A percentile compares a stretch with the other conserved stretches of the same genome.
Evolutionary conservation across 345 rosid genomes (phyloP).

Genomic region (Crucihimalaya himalaica): DNA sequence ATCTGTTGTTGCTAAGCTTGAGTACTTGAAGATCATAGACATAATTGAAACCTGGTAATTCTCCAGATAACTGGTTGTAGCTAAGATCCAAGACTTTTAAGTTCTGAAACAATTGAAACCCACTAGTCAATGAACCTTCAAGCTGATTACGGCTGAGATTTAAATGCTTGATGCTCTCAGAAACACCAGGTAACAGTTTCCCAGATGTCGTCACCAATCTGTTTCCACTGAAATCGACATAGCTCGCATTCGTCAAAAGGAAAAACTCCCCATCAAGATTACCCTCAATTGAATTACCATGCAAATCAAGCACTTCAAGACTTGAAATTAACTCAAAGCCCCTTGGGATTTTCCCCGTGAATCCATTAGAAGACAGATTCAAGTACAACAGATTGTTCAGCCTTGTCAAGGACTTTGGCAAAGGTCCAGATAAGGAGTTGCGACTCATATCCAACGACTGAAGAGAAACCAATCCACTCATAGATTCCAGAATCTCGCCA

Average conservation of each 20-base stretch:
- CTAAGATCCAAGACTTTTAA: slow-evolving; percentile 87
- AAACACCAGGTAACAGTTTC: slow-evolving; percentile 76
- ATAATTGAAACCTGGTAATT: slow-evolving; percentile 86
- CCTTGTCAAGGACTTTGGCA: slow-evolving; percentile 64
- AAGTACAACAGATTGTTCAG: slow-evolving; percentile 61
- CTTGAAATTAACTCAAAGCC: slow-evolving; percentile 67
- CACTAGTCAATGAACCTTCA: slow-evolving; percentile 74
- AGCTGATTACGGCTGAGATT: slow-evolving; percentile 90
- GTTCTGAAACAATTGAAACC: slow-evolving; percentile 67
- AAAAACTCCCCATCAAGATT: slow-evolving; percentile 78
- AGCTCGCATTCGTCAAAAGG: slow-evolving; percentile 74
- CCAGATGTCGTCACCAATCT: slow-evolving; percentile 56
- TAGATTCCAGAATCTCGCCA: slow-evolving; percentile 69
- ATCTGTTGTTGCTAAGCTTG: slow-evolving; percentile 81
- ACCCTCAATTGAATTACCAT: slow-evolving; percentile 76
- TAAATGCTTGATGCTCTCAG: slow-evolving; percentile 71
- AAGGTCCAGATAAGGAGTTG: slow-evolving; percentile 76
- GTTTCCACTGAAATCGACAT: slow-evolving; percentile 81
- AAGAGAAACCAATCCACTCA: slow-evolving; percentile 64
- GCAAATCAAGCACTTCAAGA: slow-evolving; percentile 85
- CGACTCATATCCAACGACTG: slow-evolving; percentile 88
- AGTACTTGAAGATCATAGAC: slow-evolving; percentile 92
- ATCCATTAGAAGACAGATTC: slow-evolving; percentile 74
- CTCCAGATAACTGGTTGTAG: slow-evolving; percentile 89
- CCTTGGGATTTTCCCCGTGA: slow-evolving; percentile 63